Evolutionary conservation across 202 grass and related monocot species (phyloP), one percentile per base, ranked within the genome.

Genomic region (Musa balbisiana): DNA sequence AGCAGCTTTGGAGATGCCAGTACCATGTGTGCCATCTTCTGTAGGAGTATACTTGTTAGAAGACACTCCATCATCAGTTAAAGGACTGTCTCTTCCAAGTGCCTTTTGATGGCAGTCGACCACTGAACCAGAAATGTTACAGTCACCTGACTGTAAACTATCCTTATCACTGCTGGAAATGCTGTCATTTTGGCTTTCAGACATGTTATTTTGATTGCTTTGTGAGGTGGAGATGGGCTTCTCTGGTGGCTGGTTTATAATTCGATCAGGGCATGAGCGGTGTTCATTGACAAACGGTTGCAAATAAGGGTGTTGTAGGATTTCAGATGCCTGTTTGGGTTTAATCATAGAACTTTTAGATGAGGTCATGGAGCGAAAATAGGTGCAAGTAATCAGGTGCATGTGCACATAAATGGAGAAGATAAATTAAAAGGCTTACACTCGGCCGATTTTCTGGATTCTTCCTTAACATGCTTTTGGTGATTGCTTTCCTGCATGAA

Each of bases 401-500:
- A 51, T 23, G 33, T 43, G 33, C 53, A 73, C 51, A 55, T 5
- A 10, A 14, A 51, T 51, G 4, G 17, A 11, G 9, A 51, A 8
- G 10, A 71, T 71, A 52, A 71, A 2, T 19, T 71, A 51, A 71
- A 71, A 10, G 33, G 78, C 93, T 89, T 91, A 97, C 94, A 75
- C 79, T 97, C 22, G 90, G 94, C 14, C 94, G 88, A 84, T 97
- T 84, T 81, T 97, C 94, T 72, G 94, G 94, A 85, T 73, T 93
- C 81, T 97, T 97, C 81, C 94, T 91, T 62, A 97, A 67, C 94
- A 97, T 91, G 85, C 88, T 91, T 86, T 93, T 97, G 79, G 91
- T 97, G 72, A 93, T 83, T 62, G 67, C 9, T 91, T 93, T 93
- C 83, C 90, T 97, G 73, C 67, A 91, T 79, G 11, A 76, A 86